Conservation (phyloP, 1,139 yeast genomes). For the Blastobotrys aristatus region DNA sequence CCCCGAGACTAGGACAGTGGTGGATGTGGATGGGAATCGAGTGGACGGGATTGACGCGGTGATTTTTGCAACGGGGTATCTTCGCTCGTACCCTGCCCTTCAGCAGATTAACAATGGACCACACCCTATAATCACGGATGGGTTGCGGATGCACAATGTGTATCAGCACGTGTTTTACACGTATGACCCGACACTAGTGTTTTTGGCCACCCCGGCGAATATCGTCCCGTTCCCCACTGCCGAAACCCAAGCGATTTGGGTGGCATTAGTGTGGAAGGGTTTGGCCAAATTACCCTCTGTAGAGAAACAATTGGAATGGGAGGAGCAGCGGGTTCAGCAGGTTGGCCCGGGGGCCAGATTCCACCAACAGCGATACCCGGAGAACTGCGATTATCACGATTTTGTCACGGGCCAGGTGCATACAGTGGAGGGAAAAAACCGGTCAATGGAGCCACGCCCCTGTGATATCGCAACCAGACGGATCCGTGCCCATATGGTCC, state of each 20-base stretch:
- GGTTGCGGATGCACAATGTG: slow-evolving; percentile 44
- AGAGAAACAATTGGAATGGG: slow-evolving; percentile 41
- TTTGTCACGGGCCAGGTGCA: slow-evolving; percentile 31
- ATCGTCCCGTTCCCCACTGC: slow-evolving; percentile 56
- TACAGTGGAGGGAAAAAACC: background rate
- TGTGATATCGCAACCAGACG: background rate
- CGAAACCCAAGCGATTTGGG: slow-evolving; percentile 54
- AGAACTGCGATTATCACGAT: slow-evolving; percentile 45
- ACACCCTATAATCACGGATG: slow-evolving; percentile 40
- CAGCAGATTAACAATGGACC: slow-evolving; percentile 14
- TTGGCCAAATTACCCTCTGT: slow-evolving; percentile 42
- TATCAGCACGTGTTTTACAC: slow-evolving; percentile 51
- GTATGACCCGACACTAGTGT: slow-evolving; percentile 52
- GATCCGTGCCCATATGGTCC: slow-evolving; percentile 6
- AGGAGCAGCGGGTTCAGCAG: slow-evolving; percentile 34
- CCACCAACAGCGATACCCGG: slow-evolving; percentile 45
- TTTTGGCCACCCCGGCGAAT: slow-evolving; percentile 48
- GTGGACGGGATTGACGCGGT: slow-evolving; percentile 42
- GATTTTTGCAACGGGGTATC: slow-evolving; percentile 64
- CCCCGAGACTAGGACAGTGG: slow-evolving; percentile 12
- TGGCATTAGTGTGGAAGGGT: slow-evolving; percentile 52
- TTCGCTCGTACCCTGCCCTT: slow-evolving; percentile 46
- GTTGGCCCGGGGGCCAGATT: slow-evolving; percentile 42
- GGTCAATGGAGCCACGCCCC: background rate
- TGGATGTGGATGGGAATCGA: slow-evolving; percentile 20